Conservation (phyloP, 2,329 filamentous ascomycete species). For the Xylariaceae sp. region DNA sequence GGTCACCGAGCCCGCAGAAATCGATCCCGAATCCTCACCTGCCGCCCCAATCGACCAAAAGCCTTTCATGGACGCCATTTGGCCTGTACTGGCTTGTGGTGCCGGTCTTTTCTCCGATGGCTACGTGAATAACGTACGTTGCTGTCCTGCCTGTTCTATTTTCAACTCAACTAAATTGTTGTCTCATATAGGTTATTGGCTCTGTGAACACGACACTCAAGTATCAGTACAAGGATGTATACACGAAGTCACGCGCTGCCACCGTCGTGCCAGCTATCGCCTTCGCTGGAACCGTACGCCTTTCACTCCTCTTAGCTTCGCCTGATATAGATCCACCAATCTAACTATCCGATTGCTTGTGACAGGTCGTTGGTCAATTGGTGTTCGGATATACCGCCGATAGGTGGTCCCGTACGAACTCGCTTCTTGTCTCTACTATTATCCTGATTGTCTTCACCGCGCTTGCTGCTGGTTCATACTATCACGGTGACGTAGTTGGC, state of each 20-base stretch:
- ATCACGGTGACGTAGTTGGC: slow-evolving; percentile 68
- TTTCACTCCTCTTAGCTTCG: background rate
- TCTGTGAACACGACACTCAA: slow-evolving; percentile 80
- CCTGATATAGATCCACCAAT: slow-evolving; percentile 1
- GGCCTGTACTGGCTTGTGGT: slow-evolving; percentile 85
- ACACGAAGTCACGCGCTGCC: slow-evolving; percentile 70
- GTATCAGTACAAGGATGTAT: slow-evolving; percentile 72
- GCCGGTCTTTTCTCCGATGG: slow-evolving; percentile 91
- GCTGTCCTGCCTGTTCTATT: slow-evolving; percentile 19
- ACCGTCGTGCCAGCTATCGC: slow-evolving; percentile 81
- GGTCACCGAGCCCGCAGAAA: slow-evolving; percentile 22
- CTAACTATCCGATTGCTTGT: background rate
- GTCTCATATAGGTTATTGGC: slow-evolving; percentile 72
- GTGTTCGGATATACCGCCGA: slow-evolving; percentile 83
- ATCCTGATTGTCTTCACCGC: slow-evolving; percentile 87
- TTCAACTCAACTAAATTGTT: background rate
- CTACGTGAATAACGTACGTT: slow-evolving; percentile 80
- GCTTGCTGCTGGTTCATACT: slow-evolving; percentile 78
- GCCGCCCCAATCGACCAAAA: slow-evolving; percentile 37
- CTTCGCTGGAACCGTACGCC: slow-evolving; percentile 73
- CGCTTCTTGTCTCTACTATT: slow-evolving; percentile 78
- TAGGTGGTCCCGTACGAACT: slow-evolving; percentile 83
- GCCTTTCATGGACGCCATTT: slow-evolving; percentile 42
- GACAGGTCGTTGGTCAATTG: slow-evolving; percentile 74
- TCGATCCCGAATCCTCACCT: slow-evolving; percentile 24